Conservation (phyloP, 331 rosid species). For the Quercus lobata region DNA sequence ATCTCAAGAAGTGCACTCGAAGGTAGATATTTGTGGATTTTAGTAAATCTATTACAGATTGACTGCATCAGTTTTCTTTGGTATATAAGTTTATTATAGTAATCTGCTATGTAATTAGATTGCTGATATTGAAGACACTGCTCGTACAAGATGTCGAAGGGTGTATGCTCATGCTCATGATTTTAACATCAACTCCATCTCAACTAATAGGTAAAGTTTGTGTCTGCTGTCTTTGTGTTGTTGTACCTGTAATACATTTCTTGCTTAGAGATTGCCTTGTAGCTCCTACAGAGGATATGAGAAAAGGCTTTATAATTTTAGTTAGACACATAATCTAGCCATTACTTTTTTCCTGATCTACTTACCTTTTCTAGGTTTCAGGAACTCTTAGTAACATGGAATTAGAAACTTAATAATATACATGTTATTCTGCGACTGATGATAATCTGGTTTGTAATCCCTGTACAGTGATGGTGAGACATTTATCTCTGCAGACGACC, state of each 20-base stretch:
- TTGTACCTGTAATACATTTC: neutral
- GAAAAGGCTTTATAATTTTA: neutral
- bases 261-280: neutral
- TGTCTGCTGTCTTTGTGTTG: neutral
- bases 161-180: slow-evolving; percentile 68
- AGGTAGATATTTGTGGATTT: slow-evolving; percentile 32
- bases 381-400: neutral
- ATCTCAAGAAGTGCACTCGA: slow-evolving; percentile 22
- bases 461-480: slow-evolving; percentile 70
- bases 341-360: neutral
- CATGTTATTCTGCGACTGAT: neutral
- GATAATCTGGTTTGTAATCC: slow-evolving; percentile 19
- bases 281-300: neutral
- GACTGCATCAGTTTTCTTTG: neutral
- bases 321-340: neutral
- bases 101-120: slow-evolving; percentile 31
- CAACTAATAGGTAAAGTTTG: slow-evolving; percentile 62
- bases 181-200: slow-evolving; percentile 68
- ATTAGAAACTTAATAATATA: neutral
- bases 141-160: slow-evolving; percentile 52
- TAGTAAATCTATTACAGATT: neutral
- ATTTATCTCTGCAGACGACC: slow-evolving; percentile 68
- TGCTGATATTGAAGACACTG: slow-evolving; percentile 34
- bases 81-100: neutral
- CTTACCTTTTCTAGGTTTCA: slow-evolving; percentile 2